Percentiles rank a stretch among this genome's conserved stretches.
Evolutionary conservation across 768 basidiomycete species (phyloP).

Genomic region (Russula sp.): DNA sequence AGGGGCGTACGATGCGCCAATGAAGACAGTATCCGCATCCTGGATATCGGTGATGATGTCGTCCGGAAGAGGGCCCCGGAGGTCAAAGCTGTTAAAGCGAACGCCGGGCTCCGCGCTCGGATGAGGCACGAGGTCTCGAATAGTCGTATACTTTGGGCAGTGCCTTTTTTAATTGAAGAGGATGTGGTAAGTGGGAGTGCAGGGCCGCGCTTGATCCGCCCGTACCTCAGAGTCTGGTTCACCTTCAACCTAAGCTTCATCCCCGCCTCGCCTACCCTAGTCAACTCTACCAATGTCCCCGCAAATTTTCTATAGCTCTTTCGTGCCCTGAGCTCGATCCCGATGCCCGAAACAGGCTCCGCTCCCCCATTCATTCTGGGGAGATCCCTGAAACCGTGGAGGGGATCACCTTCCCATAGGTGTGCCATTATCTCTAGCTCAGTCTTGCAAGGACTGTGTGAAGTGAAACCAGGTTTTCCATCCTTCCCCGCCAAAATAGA

Average conservation of each 20-base stretch:
- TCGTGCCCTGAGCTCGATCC: slow-evolving; percentile 49
- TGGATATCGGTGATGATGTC: slow-evolving; percentile 43
- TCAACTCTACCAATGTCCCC: slow-evolving; percentile 35
- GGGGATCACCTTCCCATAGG: slow-evolving; percentile 51
- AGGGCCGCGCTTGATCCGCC: not conserved
- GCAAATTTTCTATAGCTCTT: slow-evolving; percentile 54
- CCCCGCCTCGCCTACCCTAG: slow-evolving; percentile 24
- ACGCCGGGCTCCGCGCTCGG: slow-evolving; percentile 35
- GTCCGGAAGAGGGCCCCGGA: slow-evolving; percentile 42
- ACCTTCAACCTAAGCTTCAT: slow-evolving; percentile 38
- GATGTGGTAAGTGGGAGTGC: slow-evolving; percentile 21
- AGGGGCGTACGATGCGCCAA: slow-evolving; percentile 47
- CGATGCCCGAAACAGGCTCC: slow-evolving; percentile 46
- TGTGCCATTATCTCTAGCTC: slow-evolving; percentile 35
- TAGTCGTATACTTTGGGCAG: slow-evolving; percentile 63
- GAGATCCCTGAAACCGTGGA: not conserved
- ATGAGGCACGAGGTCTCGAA: slow-evolving; percentile 43
- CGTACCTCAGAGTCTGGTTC: slow-evolving; percentile 51
- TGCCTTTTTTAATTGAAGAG: slow-evolving; percentile 35
- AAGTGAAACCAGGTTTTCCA: slow-evolving; percentile 42
- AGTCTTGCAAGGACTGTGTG: slow-evolving; percentile 29
- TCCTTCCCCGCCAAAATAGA: slow-evolving; percentile 42
- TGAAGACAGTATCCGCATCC: slow-evolving; percentile 44
- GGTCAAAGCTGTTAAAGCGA: slow-evolving; percentile 28
- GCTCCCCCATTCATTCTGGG: not conserved